Evolutionary conservation across 306 rosid genomes (phyloP).

Genomic region (Sphenostylis stenocarpa): DNA sequence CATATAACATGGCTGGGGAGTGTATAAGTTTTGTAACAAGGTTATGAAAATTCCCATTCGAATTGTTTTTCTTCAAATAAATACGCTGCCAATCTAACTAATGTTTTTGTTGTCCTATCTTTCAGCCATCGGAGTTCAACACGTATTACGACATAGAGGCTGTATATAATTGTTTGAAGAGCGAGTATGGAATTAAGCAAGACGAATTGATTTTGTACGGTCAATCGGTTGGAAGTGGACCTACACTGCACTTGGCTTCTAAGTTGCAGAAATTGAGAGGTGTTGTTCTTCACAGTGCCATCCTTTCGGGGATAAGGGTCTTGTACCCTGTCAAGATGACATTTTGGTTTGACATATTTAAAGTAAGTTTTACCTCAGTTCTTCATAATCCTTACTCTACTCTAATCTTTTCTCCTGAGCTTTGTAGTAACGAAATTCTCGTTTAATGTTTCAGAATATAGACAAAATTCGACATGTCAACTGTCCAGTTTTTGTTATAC

Average conservation of each 20-base stretch:
- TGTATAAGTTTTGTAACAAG: not conserved
- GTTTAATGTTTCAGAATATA: slow-evolving; percentile 65
- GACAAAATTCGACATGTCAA: slow-evolving; percentile 87
- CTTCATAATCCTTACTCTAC: not conserved
- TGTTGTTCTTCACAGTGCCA: slow-evolving; percentile 97
- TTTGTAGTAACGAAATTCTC: slow-evolving; percentile 41
- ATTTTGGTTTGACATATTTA: slow-evolving; percentile 96
- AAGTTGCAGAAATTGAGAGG: slow-evolving; percentile 76
- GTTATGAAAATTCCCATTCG: not conserved
- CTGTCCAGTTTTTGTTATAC: slow-evolving; percentile 90
- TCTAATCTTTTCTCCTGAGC: not conserved
- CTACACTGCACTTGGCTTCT: slow-evolving; percentile 85
- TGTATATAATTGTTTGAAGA: slow-evolving; percentile 90
- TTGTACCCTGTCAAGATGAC: slow-evolving; percentile 91
- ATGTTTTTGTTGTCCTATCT: slow-evolving; percentile 5
- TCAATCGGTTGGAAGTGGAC: slow-evolving; percentile 99
- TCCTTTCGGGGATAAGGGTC: slow-evolving; percentile 94
- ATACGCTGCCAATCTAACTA: not conserved
- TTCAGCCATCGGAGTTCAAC: slow-evolving; percentile 93
- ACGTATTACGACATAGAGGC: slow-evolving; percentile 92
- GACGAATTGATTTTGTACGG: slow-evolving; percentile 92
- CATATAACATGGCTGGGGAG: not conserved
- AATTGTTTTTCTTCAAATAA: not conserved
- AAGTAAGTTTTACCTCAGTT: slow-evolving; percentile 53
- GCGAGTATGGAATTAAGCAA: slow-evolving; percentile 70